A percentile compares a stretch with the other conserved stretches of the same genome.
Conservation (phyloP, 1,139 yeast species). For the Geotrichum histeridarum region DNA sequence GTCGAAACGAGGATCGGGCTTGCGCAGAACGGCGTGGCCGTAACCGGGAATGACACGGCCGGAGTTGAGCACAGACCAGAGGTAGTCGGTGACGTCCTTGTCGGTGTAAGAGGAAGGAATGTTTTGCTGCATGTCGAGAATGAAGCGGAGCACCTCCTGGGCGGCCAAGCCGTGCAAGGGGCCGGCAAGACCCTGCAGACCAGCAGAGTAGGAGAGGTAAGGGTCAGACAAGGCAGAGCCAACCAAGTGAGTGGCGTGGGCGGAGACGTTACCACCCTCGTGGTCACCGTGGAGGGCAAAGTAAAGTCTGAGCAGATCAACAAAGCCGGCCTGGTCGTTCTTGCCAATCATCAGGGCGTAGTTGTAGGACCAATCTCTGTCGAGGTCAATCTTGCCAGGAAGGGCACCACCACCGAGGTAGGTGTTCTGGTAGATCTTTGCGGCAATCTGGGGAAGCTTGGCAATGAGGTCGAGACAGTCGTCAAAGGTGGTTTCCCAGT, state of each 20-base stretch:
- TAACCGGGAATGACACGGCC: slow-evolving; percentile 98
- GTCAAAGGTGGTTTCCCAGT: slow-evolving; percentile 91
- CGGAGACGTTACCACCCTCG: slow-evolving; percentile 98
- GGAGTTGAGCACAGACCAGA: slow-evolving; percentile 85
- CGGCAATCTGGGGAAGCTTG: slow-evolving; percentile 86
- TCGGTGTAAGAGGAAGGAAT: slow-evolving; percentile 68
- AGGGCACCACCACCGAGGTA: slow-evolving; percentile 67
- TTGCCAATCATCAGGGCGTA: slow-evolving; percentile 79
- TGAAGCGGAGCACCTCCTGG: slow-evolving; percentile 95
- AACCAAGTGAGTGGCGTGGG: slow-evolving; percentile 94
- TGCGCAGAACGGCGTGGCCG: slow-evolving; percentile 94
- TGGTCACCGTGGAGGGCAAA: slow-evolving; percentile 95
- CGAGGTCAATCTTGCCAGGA: slow-evolving; percentile 59
- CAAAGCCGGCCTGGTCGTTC: slow-evolving; percentile 73
- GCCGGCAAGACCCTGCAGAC: slow-evolving; percentile 95
- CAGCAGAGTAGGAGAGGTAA: slow-evolving; percentile 87
- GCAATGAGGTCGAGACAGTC: slow-evolving; percentile 86
- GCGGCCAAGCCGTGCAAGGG: slow-evolving; percentile 98
- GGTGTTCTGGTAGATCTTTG: slow-evolving; percentile 87
- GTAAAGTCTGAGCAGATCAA: slow-evolving; percentile 88
- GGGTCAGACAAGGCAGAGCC: slow-evolving; percentile 95
- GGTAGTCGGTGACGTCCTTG: slow-evolving; percentile 74
- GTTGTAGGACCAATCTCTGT: slow-evolving; percentile 88
- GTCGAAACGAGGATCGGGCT: slow-evolving; percentile 95
- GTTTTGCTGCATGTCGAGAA: slow-evolving; percentile 72